Evolutionary conservation across 345 rosid genomes (phyloP).

Genomic region (Chamaenerion angustifolium): DNA sequence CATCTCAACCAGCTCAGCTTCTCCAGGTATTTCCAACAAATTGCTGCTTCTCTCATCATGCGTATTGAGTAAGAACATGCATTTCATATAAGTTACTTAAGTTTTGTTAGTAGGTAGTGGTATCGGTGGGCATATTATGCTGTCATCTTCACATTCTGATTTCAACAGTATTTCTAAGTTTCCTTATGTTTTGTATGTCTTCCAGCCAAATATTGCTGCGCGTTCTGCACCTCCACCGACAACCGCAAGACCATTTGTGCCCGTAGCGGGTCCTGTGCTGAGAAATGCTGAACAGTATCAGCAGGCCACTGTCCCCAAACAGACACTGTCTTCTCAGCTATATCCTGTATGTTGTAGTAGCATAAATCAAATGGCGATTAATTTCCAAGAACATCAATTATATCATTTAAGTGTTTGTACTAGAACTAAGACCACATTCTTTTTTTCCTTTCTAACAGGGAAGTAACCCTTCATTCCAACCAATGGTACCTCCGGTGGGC

Average conservation of each 20-base stretch:
- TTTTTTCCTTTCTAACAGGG: constrained; percentile 14
- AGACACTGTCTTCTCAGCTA: constrained; percentile 54
- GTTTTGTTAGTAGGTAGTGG: too few species aligned
- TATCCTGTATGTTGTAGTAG: constrained; percentile 57
- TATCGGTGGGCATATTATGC: too few species aligned
- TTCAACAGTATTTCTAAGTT: not conserved
- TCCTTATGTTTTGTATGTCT: constrained; percentile 7
- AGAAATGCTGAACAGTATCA: constrained; percentile 77
- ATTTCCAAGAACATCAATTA: not conserved
- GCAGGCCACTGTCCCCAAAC: constrained; percentile 22
- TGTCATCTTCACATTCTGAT: too few species aligned
- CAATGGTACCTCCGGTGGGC: constrained; percentile 42
- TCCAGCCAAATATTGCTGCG: constrained; percentile 46
- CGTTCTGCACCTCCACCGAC: constrained; percentile 40
- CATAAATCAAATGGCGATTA: not conserved
- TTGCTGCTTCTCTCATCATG: too few species aligned
- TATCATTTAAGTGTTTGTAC: constrained; percentile 9
- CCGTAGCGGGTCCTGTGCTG: constrained; percentile 65
- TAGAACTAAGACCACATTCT: not conserved
- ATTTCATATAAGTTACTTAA: too few species aligned
- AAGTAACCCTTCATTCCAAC: constrained; percentile 34
- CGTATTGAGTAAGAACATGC: too few species aligned
- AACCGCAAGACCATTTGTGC: constrained; percentile 59
- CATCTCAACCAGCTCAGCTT: constrained; percentile 43
- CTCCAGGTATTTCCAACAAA: constrained; percentile 36